phyloP scores from a whole-genome alignment of 2,329 filamentous ascomycete genomes.

The Cladosporium sp. region DNA sequence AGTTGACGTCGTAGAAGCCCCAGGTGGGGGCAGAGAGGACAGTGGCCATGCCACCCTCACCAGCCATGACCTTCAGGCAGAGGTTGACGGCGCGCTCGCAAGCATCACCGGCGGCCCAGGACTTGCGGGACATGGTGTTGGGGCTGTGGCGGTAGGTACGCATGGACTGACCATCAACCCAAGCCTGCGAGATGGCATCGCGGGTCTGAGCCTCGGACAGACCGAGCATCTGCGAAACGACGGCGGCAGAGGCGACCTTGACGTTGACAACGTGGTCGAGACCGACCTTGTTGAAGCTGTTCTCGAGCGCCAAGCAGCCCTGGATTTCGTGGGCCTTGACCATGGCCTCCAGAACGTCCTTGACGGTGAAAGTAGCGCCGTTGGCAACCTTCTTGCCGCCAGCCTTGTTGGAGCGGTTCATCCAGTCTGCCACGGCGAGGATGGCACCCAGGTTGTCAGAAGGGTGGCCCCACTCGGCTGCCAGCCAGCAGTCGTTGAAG shows the following conservation, averaged over 20 bases:
- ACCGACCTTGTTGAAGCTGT: conserved; percentile 98
- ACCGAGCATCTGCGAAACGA: conserved; percentile 93
- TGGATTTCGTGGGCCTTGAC: conserved; percentile 99
- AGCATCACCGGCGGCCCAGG: conserved; percentile 96
- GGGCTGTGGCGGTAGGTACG: conserved; percentile 96
- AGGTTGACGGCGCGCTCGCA: conserved; percentile 98
- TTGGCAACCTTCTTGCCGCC: conserved; percentile 67
- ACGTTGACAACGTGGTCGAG: conserved; percentile 97
- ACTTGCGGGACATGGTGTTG: conserved; percentile 99
- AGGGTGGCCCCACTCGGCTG: conserved; percentile 97
- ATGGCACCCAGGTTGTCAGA: conserved; percentile 98
- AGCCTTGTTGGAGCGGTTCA: conserved; percentile 89
- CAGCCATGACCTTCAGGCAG: conserved; percentile 95
- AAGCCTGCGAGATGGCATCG: conserved; percentile 94
- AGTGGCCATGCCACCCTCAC: conserved; percentile 87
- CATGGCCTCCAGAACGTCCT: conserved; percentile 90
- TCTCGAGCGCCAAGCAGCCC: conserved; percentile 92
- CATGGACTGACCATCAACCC: conserved; percentile 94
- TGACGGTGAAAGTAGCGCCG: conserved; percentile 81
- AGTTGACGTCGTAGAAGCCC: conserved; percentile 99
- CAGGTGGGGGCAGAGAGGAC: conserved; percentile 90
- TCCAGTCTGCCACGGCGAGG: conserved; percentile 94
- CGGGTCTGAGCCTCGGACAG: conserved; percentile 87
- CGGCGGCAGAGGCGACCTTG: conserved; percentile 93
- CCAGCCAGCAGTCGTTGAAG: conserved; percentile 99